phyloP scores from a whole-genome alignment of 176 grass and related monocot genomes.

The Avena insularis region DNA sequence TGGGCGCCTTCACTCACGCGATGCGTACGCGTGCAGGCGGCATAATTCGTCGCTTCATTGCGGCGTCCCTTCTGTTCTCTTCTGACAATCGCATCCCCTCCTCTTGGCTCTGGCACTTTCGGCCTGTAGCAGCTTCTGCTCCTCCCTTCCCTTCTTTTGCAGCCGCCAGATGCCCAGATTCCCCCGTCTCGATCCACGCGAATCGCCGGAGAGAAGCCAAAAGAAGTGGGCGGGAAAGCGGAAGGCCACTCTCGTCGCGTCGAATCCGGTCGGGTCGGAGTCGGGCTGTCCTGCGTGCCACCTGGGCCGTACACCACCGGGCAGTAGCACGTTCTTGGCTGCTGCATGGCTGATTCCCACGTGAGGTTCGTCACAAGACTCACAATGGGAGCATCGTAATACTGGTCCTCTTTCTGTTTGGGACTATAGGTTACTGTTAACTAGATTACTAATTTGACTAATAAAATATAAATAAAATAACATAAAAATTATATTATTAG shows the following conservation, averaged over 20 bases:
- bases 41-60: not conserved
- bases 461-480: too few relatives aligned
- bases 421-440: too few relatives aligned
- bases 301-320: too few relatives aligned
- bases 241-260: not conserved
- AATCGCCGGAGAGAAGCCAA: not conserved
- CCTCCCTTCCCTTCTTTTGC: not conserved
- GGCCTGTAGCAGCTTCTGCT: not conserved
- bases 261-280: not conserved
- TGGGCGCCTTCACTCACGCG: constrained; percentile 12
- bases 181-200: not conserved
- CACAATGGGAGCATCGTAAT: too few relatives aligned
- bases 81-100: not conserved
- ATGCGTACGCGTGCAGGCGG: not conserved
- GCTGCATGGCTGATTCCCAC: too few relatives aligned
- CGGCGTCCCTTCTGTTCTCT: not conserved
- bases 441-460: too few relatives aligned
- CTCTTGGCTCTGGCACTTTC: not conserved
- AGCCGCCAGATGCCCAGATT: not conserved
- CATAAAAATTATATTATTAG: too few relatives aligned
- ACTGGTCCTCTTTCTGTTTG: too few relatives aligned
- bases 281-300: too few relatives aligned
- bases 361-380: too few relatives aligned
- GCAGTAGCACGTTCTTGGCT: too few relatives aligned
- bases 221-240: constrained; percentile 2